Base-by-base conservation (phyloP, 768 basidiomycete species). In the Lactarius pseudohatsudake region DNA sequence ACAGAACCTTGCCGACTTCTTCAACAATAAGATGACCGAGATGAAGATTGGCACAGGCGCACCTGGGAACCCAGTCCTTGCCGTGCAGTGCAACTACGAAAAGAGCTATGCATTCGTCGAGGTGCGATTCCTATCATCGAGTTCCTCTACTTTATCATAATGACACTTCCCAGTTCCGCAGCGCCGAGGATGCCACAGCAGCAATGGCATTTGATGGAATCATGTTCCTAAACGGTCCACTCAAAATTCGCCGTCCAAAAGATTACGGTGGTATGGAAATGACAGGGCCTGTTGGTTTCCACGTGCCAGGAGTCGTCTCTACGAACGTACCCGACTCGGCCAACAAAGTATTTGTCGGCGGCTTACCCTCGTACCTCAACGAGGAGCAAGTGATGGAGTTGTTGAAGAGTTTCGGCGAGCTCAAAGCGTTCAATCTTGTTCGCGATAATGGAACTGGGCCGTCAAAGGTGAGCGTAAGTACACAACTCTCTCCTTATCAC, bases 91-190 rank as follows among this genome's bases (percentile, higher is more conserved):
- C 80, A 98, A 98, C 74, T 95, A 95, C 73, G 97, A 98, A 77
- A 99, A 98, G 82, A 95, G 94, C 72, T 99, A 98, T 75, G 97
- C 97, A 1, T 99, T 98, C 75, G 91, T 98, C 61, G 97, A 99
- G 83, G 96, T 96, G 75, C 69, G 82, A 73, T 45, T 41, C 13
- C 22, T 22, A 56, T 43, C n/a, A 4, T 63, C 28, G 38, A 40
- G 64, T 47, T 50, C 72, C 34, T 64, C 47, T 70, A 62, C 30
- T 62, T 69, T 22, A 34, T 40, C 11, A 7, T 16, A 60, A 28
- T 28, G 57, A 67, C 20, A 20, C 26, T 59, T 57, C 50, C 66
- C 72, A 98, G 96, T 98, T 98, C 84, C 94, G 96, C 65, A 96
- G 92, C 69, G 89, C 95, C 10, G 93, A 98, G 74, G 96, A 98